phyloP scores from a whole-genome alignment of 192 early-diverging fungal genomes.

The Allomyces arbusculus region DNA sequence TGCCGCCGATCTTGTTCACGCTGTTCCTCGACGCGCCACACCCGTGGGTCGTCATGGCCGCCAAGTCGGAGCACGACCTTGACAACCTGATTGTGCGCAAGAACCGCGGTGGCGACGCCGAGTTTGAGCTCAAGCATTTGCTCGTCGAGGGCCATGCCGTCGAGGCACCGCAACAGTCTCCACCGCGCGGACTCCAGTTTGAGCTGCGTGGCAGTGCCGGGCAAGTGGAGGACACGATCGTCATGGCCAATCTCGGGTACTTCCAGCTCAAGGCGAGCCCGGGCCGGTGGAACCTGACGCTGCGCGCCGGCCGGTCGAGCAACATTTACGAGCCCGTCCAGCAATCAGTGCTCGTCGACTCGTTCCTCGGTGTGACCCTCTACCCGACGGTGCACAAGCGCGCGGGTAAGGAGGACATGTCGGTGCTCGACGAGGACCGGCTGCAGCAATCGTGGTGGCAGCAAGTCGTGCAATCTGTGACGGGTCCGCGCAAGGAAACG shows the following conservation, averaged over 20 bases:
- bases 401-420: slow-evolving; percentile 44
- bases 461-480: background rate
- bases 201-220: slow-evolving; percentile 34
- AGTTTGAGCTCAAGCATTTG: slow-evolving; percentile 61
- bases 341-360: slow-evolving; percentile 40
- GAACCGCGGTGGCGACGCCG: slow-evolving; percentile 37
- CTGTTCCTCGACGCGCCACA: slow-evolving; percentile 71
- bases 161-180: slow-evolving; percentile 40
- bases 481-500: too few relatives aligned
- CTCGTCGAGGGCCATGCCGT: slow-evolving; percentile 78
- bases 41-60: slow-evolving; percentile 74
- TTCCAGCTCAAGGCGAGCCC: slow-evolving; percentile 86
- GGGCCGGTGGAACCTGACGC: slow-evolving; percentile 61
- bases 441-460: slow-evolving; percentile 6
- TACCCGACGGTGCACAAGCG: slow-evolving; percentile 65
- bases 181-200: slow-evolving; percentile 81
- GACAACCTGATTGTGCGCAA: slow-evolving; percentile 67
- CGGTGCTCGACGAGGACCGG: slow-evolving; percentile 23
- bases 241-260: slow-evolving; percentile 98
- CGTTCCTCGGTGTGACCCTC: slow-evolving; percentile 63
- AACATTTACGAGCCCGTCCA: slow-evolving; percentile 49
- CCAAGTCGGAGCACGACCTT: slow-evolving; percentile 62
- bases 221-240: slow-evolving; percentile 70
- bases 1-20: slow-evolving; percentile 66
- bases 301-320: slow-evolving; percentile 60